These are phyloP conservation scores for Lentinus polychrous DNA, from an alignment of 1,284 basidiomycete genomes.

Conservation along the genomic window DNA sequence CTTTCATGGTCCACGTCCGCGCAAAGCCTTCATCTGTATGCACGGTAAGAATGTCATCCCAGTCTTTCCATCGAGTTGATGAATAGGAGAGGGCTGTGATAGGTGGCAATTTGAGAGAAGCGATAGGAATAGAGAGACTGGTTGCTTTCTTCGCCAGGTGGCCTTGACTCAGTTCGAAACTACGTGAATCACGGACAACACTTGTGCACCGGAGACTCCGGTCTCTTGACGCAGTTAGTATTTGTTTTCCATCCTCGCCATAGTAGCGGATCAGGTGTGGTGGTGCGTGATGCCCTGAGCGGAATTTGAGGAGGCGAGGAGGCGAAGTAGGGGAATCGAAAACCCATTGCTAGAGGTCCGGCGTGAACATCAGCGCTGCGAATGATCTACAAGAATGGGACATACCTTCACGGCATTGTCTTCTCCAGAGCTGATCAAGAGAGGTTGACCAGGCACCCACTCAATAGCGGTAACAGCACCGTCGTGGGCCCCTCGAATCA, in stretches of 20 bases:
- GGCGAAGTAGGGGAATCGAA: constrained; percentile 87
- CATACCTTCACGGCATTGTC: constrained; percentile 90
- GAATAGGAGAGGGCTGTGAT: constrained; percentile 78
- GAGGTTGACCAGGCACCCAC: constrained; percentile 88
- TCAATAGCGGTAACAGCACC: constrained; percentile 73
- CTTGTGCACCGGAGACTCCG: constrained; percentile 85
- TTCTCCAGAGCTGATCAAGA: constrained; percentile 81
- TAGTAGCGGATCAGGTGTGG: constrained; percentile 93
- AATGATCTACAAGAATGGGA: constrained; percentile 1
- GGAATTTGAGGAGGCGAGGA: constrained; percentile 85
- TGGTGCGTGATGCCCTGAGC: constrained; percentile 88
- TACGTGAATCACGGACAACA: constrained; percentile 89
- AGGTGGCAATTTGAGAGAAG: constrained; percentile 77
- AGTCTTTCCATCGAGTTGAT: constrained; percentile 82
- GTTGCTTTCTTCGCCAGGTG: constrained; percentile 84
- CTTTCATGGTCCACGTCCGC: constrained; percentile 81
- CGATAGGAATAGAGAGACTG: constrained; percentile 71
- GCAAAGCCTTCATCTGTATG: constrained; percentile 79
- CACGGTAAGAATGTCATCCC: constrained; percentile 93
- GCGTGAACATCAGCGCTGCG: not conserved
- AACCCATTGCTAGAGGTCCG: constrained; percentile 80
- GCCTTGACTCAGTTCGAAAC: constrained; percentile 95
- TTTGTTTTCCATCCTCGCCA: constrained; percentile 92
- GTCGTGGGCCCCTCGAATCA: constrained; percentile 84
- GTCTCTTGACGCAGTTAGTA: constrained; percentile 85